These are phyloP conservation scores for Corniculantispora saksenae DNA, from an alignment of 2,329 filamentous ascomycete species.

Conservation along the genomic window DNA sequence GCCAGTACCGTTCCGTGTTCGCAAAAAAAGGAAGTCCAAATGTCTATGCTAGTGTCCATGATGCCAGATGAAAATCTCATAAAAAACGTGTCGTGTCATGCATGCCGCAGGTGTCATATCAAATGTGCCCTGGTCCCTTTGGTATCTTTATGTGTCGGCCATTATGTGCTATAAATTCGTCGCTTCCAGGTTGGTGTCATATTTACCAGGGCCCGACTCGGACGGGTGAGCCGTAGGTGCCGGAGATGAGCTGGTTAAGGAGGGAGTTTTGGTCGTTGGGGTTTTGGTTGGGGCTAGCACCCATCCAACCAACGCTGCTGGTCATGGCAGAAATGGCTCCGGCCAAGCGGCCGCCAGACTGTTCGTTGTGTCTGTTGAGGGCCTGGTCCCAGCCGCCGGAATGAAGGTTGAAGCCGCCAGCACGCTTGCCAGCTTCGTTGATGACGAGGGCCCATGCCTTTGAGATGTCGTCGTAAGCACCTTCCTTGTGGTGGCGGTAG, in stretches of 20 bases:
- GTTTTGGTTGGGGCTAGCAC: slow-evolving; percentile 35
- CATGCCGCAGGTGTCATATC: slow-evolving; percentile 12
- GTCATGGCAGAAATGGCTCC: slow-evolving; percentile 78
- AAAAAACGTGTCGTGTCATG: slow-evolving; percentile 33
- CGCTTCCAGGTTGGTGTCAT: slow-evolving; percentile 2
- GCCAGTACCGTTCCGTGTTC: slow-evolving; percentile 32
- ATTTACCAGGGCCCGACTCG: slow-evolving; percentile 62
- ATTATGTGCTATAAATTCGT: slow-evolving; percentile 18
- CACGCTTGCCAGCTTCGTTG: slow-evolving; percentile 85
- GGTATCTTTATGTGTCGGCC: slow-evolving; percentile 18
- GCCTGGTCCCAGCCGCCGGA: slow-evolving; percentile 91
- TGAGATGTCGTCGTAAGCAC: slow-evolving; percentile 93
- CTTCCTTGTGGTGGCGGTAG: slow-evolving; percentile 90
- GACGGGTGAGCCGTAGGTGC: slow-evolving; percentile 60
- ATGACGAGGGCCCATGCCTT: slow-evolving; percentile 92
- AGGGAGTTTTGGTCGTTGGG: slow-evolving; percentile 56
- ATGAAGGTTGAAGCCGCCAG: slow-evolving; percentile 85
- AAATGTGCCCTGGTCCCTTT: not conserved
- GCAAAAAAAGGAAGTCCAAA: slow-evolving; percentile 31
- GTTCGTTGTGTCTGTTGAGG: slow-evolving; percentile 82
- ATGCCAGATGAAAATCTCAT: slow-evolving; percentile 34
- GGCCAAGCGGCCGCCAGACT: slow-evolving; percentile 78
- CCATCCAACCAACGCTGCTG: slow-evolving; percentile 77
- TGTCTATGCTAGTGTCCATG: slow-evolving; percentile 39
- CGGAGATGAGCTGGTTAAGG: slow-evolving; percentile 62